Conservation (phyloP, 225 moss, liverwort and hornwort genomes). For the Climacium dendroides region DNA sequence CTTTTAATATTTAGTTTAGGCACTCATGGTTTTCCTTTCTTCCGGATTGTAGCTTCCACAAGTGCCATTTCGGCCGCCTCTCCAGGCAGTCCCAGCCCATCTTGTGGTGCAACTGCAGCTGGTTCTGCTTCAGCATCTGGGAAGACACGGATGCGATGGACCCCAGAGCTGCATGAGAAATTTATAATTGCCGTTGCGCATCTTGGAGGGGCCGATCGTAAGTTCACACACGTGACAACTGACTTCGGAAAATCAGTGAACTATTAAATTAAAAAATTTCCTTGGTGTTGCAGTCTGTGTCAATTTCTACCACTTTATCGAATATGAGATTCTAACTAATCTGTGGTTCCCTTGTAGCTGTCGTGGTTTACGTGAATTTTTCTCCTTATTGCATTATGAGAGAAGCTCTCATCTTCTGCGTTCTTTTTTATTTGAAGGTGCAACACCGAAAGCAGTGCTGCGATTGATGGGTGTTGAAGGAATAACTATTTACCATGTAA, state of each 20-base stretch:
- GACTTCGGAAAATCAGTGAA: neutral
- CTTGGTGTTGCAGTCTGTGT: neutral
- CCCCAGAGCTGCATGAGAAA: constrained; percentile 86
- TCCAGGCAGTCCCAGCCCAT: constrained; percentile 40
- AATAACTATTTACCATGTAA: constrained; percentile 93
- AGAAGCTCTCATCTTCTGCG: neutral
- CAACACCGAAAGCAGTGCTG: constrained; percentile 90
- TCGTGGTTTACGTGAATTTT: neutral
- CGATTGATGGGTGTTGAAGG: constrained; percentile 86
- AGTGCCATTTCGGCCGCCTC: constrained; percentile 28
- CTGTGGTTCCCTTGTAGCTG: neutral
- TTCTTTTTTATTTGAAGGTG: constrained; percentile 40
- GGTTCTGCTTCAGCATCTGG: constrained; percentile 10
- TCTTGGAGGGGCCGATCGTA: constrained; percentile 94
- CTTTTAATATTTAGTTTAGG: neutral
- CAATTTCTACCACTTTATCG: neutral
- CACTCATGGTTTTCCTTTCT: neutral
- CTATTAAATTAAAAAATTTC: neutral
- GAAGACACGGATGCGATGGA: constrained; percentile 87
- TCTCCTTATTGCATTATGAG: neutral
- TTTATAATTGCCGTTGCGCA: constrained; percentile 70
- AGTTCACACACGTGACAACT: neutral
- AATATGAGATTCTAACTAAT: neutral
- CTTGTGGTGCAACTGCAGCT: constrained; percentile 21
- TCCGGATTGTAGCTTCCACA: constrained; percentile 33